Conservation (phyloP, 345 rosid species). For the Citrus medica region DNA sequence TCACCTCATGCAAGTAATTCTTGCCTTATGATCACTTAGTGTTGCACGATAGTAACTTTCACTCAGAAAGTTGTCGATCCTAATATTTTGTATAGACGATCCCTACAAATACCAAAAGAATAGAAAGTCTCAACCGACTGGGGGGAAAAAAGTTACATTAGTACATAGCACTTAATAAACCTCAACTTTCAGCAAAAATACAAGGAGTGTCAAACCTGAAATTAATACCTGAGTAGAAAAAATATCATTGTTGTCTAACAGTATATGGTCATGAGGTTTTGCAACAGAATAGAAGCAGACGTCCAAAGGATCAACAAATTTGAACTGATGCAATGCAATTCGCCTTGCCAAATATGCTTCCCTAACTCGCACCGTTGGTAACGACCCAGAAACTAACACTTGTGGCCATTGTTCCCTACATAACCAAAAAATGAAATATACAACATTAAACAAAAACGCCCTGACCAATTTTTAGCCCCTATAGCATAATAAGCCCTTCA, state of each 20-base stretch:
- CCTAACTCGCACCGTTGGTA: conserved; percentile 30
- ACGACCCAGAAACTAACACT: conserved; percentile 15
- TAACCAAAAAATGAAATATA: neutral
- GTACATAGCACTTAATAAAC: neutral
- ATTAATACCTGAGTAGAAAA: conserved; percentile 45
- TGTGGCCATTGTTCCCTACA: conserved; percentile 51
- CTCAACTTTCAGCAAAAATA: neutral
- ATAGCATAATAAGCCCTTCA: neutral
- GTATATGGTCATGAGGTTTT: conserved; percentile 27
- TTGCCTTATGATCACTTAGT: conserved; percentile 48
- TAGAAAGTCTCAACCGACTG: neutral
- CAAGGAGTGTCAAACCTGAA: neutral
- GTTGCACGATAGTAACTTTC: conserved; percentile 15
- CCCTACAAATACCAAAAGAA: conserved; percentile 34
- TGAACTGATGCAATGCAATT: conserved; percentile 44
- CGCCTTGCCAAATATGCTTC: conserved; percentile 45
- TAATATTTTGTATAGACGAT: conserved; percentile 22
- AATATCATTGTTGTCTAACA: conserved; percentile 36
- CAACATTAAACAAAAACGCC: too few relatives aligned
- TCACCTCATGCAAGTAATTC: conserved; percentile 72
- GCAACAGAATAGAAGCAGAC: conserved; percentile 17
- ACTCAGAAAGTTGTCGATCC: conserved; percentile 15
- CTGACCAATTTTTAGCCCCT: too few relatives aligned
- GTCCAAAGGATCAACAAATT: conserved; percentile 47
- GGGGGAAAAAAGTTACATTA: too few relatives aligned